Percentiles rank a stretch among this genome's conserved stretches.
These are phyloP conservation scores for Backusella australiensis DNA, from an alignment of 192 early-diverging fungal species.

Conservation along the genomic window DNA sequence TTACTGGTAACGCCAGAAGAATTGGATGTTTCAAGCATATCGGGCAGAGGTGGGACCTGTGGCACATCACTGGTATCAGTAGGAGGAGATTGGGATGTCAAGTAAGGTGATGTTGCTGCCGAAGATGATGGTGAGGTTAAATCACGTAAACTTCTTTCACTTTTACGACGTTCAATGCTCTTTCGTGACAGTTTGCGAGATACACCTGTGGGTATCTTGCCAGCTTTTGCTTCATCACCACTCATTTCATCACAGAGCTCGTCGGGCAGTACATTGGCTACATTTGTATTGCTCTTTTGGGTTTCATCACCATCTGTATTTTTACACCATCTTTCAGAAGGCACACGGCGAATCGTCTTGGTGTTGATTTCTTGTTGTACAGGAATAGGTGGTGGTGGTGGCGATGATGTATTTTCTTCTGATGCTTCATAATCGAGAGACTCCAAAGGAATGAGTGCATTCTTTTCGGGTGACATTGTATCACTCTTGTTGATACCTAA, in stretches of 20 bases:
- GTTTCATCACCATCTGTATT: not conserved
- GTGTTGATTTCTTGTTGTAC: not conserved
- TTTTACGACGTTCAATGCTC: constrained; percentile 25
- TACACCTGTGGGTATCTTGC: constrained; percentile 14
- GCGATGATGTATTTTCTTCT: not conserved
- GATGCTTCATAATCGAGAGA: not conserved
- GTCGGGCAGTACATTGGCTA: not conserved
- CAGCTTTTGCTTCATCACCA: not conserved
- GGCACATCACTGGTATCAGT: not conserved
- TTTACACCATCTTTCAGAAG: constrained; percentile 18
- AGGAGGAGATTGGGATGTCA: not conserved
- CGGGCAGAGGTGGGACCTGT: not conserved
- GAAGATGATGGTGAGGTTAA: not conserved
- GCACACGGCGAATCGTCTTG: constrained; percentile 5
- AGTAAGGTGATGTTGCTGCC: not conserved
- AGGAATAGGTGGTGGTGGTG: not conserved
- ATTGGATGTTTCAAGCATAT: not conserved
- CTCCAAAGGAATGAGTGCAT: not conserved
- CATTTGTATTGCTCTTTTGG: not conserved
- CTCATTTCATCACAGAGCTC: constrained; percentile 7
- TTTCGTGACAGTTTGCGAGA: constrained; percentile 19
- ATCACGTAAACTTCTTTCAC: constrained; percentile 24
- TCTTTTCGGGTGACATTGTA: not conserved
- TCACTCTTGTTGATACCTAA: not conserved
- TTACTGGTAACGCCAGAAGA: not conserved